phyloP scores from a whole-genome alignment of 2,329 filamentous ascomycete species.

The Botrytis fabae region DNA sequence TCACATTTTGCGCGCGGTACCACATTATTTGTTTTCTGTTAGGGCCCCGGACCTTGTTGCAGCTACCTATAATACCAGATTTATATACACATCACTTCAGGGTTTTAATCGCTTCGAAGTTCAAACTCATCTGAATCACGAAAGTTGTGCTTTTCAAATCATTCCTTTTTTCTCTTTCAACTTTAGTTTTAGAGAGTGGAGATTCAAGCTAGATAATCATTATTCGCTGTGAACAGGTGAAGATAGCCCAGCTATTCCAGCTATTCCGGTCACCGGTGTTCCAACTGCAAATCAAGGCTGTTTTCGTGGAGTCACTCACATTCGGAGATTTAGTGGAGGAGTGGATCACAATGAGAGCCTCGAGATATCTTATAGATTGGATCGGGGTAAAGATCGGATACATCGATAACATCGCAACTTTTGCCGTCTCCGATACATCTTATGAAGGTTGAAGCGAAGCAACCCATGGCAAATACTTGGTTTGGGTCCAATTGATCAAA shows the following conservation, averaged over 20 bases:
- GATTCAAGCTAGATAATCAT: slow-evolving; percentile 6
- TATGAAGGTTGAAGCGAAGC: not conserved
- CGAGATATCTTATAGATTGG: slow-evolving; percentile 17
- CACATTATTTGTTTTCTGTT: slow-evolving; percentile 14
- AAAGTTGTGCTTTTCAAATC: not conserved
- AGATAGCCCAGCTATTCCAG: not conserved
- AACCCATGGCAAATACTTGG: not conserved
- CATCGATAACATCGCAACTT: slow-evolving; percentile 17
- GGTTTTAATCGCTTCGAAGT: not conserved
- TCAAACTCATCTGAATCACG: not conserved
- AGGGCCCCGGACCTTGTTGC: slow-evolving; percentile 22
- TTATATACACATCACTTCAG: slow-evolving; percentile 33
- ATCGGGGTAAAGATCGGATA: slow-evolving; percentile 17
- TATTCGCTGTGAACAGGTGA: not conserved
- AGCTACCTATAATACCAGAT: slow-evolving; percentile 32
- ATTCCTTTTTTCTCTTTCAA: not conserved
- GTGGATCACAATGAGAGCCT: slow-evolving; percentile 24
- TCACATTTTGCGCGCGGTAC: slow-evolving; percentile 17
- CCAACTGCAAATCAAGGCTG: not conserved
- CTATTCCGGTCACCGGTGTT: not conserved
- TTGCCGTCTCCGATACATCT: slow-evolving; percentile 7
- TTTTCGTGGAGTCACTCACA: slow-evolving; percentile 28
- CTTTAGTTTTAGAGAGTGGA: slow-evolving; percentile 21
- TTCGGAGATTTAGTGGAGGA: slow-evolving; percentile 31
- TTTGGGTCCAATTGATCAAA: not conserved